Base-by-base conservation (phyloP, 176 grass and related monocot species). In the Pharus latifolius region DNA sequence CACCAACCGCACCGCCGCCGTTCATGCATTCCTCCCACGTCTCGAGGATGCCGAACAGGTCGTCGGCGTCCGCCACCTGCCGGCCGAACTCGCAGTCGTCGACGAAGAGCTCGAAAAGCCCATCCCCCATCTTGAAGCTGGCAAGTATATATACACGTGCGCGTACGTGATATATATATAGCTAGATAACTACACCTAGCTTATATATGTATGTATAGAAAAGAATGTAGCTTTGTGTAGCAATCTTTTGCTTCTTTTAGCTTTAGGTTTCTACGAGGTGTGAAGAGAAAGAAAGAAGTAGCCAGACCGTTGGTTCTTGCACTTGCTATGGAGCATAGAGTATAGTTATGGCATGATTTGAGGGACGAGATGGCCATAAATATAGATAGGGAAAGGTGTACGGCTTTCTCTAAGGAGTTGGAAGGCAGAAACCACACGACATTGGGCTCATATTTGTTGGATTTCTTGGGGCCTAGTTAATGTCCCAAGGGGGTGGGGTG, bases 91-190 rank as follows among this genome's bases (percentile, higher is more conserved):
- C 31, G 33, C 70, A 23, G 13, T 49, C 71, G 41, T 57, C 49
- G 29, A 25, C 57, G 57, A 80, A 49, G 77, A 80, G 48, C 41
- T 80, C 71, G 38, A 63, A 75, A 24, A 65, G 9, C 40, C 60
- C 57, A 30, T 81, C 77, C 56, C 22, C 71, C 83, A 86, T 86
- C 11, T n/a, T n/a, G n/a, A n/a, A n/a, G n/a, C n/a, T n/a, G n/a
- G n/a, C n/a, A n/a, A n/a, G n/a, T n/a, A n/a, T n/a, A n/a, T n/a
- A n/a, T n/a, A n/a, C n/a, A n/a, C n/a, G n/a, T n/a, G n/a, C n/a
- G n/a, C n/a, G n/a, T n/a, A n/a, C n/a, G n/a, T n/a, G n/a, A n/a
- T n/a, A n/a, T n/a, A n/a, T n/a, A n/a, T n/a, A n/a, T n/a, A n/a
- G n/a, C n/a, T n/a, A n/a, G n/a, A n/a, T n/a, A n/a, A n/a, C n/a